Evolutionary conservation across 192 early-diverging fungal genomes (phyloP), one percentile per base, ranked within the genome.

Genomic region (Backusella psychrophila): DNA sequence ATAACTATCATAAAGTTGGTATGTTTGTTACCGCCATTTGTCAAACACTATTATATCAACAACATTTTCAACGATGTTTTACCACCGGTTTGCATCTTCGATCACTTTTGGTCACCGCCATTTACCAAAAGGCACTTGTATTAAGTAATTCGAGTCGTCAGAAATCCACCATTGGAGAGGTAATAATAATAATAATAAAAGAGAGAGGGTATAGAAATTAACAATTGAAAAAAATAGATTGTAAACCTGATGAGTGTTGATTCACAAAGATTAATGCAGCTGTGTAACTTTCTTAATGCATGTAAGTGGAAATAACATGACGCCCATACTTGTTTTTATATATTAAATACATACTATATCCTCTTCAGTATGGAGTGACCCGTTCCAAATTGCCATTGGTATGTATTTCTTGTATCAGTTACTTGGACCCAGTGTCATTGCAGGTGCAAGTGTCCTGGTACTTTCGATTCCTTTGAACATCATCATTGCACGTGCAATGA

Each of bases 11-110:
- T 36, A 35, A 39, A 87, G 85, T 80, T 3, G 65, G 89, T 59
- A 96, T 98, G 94, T 85, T 96, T 38, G 12, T 85, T 33, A 85
- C 90, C 44, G 91, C 92, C 73, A 39, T 93, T n/a, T 74, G 84
- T 7, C 94, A 96, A 81, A 94, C 96, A 3, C 77, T 91, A 23
- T 83, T 94, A 6, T 85, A 96, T 36, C 94, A 96, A 74, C 95
- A 96, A 75, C 94, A 96, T 86, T 94, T 95, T 84, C 94, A 96
- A 73, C 77, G 89, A 66, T 94, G 93, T 75, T 88, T 94, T 78
- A 81, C 86, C 17, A 90, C 89, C 1, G 90, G 92, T 44, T 90
- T 94, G 88, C 88, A 88, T 53, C 73, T 89, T 34, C 90, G 91
- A 65, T 87, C 93, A n/a, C 92, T 91, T 34, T 77, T 94, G 15